These are phyloP conservation scores for Paraphaeosphaeria minitans DNA, from an alignment of 2,329 filamentous ascomycete species.

Conservation along the genomic window DNA sequence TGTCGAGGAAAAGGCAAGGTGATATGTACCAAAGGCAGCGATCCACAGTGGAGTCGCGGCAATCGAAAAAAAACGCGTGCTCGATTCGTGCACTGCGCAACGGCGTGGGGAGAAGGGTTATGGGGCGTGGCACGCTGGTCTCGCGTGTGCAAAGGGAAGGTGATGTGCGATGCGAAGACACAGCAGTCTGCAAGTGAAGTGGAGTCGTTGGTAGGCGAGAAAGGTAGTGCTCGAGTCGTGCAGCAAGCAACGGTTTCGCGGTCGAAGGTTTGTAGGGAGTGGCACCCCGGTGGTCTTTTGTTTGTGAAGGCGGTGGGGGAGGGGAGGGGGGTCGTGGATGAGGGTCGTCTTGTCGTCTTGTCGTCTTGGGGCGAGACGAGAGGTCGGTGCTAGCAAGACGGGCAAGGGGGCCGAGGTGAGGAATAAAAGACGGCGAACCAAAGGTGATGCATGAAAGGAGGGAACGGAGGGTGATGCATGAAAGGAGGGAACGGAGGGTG, in stretches of 20 bases:
- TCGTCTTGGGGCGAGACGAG: slow-evolving; percentile 6
- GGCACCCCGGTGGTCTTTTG: slow-evolving; percentile 23
- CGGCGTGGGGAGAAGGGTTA: slow-evolving; percentile 14
- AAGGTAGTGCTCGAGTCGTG: slow-evolving; percentile 9
- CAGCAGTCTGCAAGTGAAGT: not conserved
- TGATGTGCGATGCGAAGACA: too few species aligned
- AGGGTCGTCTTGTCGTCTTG: slow-evolving; percentile 5
- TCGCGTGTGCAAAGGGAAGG: not conserved
- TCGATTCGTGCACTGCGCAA: slow-evolving; percentile 15
- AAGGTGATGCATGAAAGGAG: too few species aligned
- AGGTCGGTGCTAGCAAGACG: slow-evolving; percentile 19
- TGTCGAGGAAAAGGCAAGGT: slow-evolving; percentile 3
- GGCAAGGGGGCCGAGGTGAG: slow-evolving; percentile 2
- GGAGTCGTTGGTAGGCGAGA: slow-evolving; percentile 15
- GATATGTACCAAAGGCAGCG: slow-evolving; percentile 10
- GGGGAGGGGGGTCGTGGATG: slow-evolving; percentile 15
- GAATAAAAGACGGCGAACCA: not conserved
- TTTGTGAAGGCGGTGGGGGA: too few species aligned
- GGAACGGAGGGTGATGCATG: not conserved
- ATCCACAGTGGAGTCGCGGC: slow-evolving; percentile 17
- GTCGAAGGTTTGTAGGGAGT: slow-evolving; percentile 17
- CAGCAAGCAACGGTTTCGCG: slow-evolving; percentile 14
- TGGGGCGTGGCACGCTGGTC: slow-evolving; percentile 25
- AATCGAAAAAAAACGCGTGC: not conserved
- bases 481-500: not conserved